Evolutionary conservation across 2,329 filamentous ascomycete species (phyloP), one percentile per base, ranked within the genome.

Genomic region (Penicillium sp.): DNA sequence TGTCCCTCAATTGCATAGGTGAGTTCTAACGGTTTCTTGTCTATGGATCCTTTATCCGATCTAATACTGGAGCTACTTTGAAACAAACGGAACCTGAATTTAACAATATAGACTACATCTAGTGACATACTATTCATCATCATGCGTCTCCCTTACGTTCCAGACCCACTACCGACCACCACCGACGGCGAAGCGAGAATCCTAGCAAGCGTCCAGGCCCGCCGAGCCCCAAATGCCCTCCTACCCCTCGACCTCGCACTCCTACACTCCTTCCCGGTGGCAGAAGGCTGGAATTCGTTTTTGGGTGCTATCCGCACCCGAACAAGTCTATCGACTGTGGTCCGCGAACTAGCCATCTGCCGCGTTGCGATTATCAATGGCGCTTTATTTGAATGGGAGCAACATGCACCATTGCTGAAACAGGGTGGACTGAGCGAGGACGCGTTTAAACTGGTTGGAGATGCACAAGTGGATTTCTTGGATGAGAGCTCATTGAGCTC

Each of bases 311-410:
- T 86, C 45, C 80, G 83, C 45, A 83, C 80, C 1, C 71, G 75
- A 56, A 85, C 81, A 6, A 79, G 76, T 13, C 73, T 85, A 3
- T 68, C 80, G 3, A 71, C 76, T 3, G 69, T 76, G 33, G 67
- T 91, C 52, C 86, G 90, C 63, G 91, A 96, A 78, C 80, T 93
- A 19, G 88, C 90, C 63, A 93, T 96, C 65, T 91, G 86, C 68
- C 84, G 91, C 49, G 89, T 96, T 14, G 91, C 91, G 13, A 87
- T 89, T 16, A 83, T 91, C 66, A 96, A 96, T 75, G 75, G 82
- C 19, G 91, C 91, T 1, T 91, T 89, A 86, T 96, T 92, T 74
- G 91, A 96, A 74, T 96, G 90, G 91, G 83, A 78, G 35, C 85
- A 90, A 54, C 91, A 96, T 71, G 87, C 87, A 16, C 90, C 90